These are phyloP conservation scores for Davidsoniella eucalypti DNA, from an alignment of 2,329 filamentous ascomycete species.

Conservation along the genomic window DNA sequence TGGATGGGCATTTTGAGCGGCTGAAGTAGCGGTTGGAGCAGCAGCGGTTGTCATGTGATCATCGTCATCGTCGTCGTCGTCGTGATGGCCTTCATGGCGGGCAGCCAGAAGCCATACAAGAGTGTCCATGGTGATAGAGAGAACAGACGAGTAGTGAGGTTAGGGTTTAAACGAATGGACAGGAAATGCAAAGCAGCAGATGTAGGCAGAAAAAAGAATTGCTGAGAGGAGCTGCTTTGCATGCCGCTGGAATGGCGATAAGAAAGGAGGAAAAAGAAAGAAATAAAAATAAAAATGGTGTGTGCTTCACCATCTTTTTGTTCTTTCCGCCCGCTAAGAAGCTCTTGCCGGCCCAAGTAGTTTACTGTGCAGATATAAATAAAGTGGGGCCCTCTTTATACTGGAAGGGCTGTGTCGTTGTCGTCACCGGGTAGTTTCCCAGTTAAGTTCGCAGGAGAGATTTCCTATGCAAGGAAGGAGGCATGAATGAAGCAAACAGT, in stretches of 20 bases:
- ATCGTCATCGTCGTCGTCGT: conserved; percentile 5
- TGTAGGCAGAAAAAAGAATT: not conserved
- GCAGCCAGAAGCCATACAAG: not conserved
- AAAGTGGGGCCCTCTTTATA: not conserved
- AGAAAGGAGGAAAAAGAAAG: not conserved
- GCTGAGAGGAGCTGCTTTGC: not conserved
- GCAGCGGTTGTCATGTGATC: not conserved
- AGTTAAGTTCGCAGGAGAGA: too few species aligned
- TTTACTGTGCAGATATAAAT: not conserved
- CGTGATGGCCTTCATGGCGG: conserved; percentile 12
- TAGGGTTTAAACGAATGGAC: not conserved
- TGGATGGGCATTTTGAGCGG: not conserved
- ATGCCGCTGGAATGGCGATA: conserved; percentile 1
- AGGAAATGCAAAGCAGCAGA: not conserved
- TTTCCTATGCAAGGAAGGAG: too few species aligned
- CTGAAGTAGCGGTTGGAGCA: not conserved
- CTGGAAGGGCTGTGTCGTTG: too few species aligned
- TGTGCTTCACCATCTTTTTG: too few species aligned
- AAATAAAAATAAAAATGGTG: not conserved
- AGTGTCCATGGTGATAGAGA: not conserved
- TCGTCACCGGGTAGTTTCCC: too few species aligned
- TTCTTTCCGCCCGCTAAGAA: not conserved
- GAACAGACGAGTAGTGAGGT: not conserved
- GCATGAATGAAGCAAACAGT: too few species aligned
- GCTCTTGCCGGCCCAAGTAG: not conserved